Conservation (phyloP, 2,329 filamentous ascomycete species). For the Fusarium concolor region DNA sequence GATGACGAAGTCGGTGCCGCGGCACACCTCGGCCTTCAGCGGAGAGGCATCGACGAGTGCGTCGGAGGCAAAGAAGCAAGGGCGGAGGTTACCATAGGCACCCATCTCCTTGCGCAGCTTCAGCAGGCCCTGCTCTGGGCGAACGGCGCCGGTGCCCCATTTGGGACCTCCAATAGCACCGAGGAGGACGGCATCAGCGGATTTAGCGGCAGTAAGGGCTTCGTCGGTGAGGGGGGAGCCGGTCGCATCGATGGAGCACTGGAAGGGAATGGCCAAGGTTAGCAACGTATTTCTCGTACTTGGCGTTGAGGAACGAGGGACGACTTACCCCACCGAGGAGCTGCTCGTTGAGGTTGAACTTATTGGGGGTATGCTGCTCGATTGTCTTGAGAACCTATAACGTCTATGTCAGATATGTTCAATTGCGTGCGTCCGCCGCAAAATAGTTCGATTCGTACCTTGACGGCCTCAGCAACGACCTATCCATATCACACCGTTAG, state of each 20-base stretch:
- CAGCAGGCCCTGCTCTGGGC: slow-evolving; percentile 93
- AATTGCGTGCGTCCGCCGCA: too few species aligned
- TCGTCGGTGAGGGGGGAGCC: slow-evolving; percentile 84
- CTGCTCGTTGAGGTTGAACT: slow-evolving; percentile 92
- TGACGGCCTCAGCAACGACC: slow-evolving; percentile 78
- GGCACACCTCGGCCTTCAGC: slow-evolving; percentile 85
- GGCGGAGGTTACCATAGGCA: slow-evolving; percentile 94
- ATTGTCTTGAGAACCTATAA: slow-evolving; percentile 80
- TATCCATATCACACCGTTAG: slow-evolving; percentile 40
- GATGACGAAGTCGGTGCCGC: slow-evolving; percentile 90
- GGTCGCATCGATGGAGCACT: slow-evolving; percentile 90
- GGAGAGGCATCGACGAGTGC: slow-evolving; percentile 86
- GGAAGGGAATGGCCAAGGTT: not conserved
- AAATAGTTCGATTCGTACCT: too few species aligned
- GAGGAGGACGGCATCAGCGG: slow-evolving; percentile 88
- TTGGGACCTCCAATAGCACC: slow-evolving; percentile 95
- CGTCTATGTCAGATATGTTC: too few species aligned
- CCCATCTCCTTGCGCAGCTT: slow-evolving; percentile 91
- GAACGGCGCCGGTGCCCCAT: slow-evolving; percentile 91
- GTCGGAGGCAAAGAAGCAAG: slow-evolving; percentile 94
- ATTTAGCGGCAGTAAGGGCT: slow-evolving; percentile 84
- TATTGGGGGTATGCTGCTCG: slow-evolving; percentile 75
- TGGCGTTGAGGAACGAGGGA: not conserved
- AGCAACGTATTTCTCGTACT: too few species aligned
- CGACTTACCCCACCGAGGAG: slow-evolving; percentile 86